Evolutionary conservation across 768 basidiomycete species (phyloP).

Genomic region (Coprinellus micaceus): DNA sequence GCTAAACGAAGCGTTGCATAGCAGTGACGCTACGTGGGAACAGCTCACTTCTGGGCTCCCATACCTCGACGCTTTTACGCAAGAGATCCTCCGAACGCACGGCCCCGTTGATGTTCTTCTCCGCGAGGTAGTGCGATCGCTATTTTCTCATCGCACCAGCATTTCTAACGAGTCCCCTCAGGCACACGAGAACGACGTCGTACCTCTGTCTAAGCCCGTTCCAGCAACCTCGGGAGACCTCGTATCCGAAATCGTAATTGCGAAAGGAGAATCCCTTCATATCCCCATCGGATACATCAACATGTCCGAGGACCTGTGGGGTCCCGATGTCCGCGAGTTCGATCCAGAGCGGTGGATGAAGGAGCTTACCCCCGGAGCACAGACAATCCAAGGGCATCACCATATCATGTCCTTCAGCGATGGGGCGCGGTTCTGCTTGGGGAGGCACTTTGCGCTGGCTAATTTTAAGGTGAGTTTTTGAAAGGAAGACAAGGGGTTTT

Average conservation of each 20-base stretch:
- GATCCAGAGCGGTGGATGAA: constrained; percentile 63
- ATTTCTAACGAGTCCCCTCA: constrained; percentile 14
- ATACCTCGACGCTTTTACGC: constrained; percentile 51
- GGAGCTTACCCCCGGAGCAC: constrained; percentile 22
- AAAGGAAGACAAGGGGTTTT: constrained; percentile 10
- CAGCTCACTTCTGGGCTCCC: constrained; percentile 48
- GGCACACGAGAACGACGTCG: constrained; percentile 50
- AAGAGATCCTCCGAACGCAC: constrained; percentile 40
- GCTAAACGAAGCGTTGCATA: constrained; percentile 33
- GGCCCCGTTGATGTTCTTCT: constrained; percentile 31
- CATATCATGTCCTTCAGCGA: constrained; percentile 52
- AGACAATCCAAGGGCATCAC: constrained; percentile 44
- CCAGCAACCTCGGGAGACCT: constrained; percentile 36
- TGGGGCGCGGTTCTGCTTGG: constrained; percentile 49
- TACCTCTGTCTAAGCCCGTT: constrained; percentile 55
- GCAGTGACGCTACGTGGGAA: constrained; percentile 50
- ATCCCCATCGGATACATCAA: constrained; percentile 47
- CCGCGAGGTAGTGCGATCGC: constrained; percentile 30
- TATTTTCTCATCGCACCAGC: neutral
- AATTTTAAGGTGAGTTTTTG: constrained; percentile 36
- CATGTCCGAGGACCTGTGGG: constrained; percentile 55
- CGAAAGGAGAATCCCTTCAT: constrained; percentile 43
- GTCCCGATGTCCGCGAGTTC: constrained; percentile 53
- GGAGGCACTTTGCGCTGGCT: constrained; percentile 44
- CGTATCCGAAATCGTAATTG: constrained; percentile 38